Conservation (phyloP, 495 filamentous ascomycete genomes). For the Annulohypoxylon nitens region DNA sequence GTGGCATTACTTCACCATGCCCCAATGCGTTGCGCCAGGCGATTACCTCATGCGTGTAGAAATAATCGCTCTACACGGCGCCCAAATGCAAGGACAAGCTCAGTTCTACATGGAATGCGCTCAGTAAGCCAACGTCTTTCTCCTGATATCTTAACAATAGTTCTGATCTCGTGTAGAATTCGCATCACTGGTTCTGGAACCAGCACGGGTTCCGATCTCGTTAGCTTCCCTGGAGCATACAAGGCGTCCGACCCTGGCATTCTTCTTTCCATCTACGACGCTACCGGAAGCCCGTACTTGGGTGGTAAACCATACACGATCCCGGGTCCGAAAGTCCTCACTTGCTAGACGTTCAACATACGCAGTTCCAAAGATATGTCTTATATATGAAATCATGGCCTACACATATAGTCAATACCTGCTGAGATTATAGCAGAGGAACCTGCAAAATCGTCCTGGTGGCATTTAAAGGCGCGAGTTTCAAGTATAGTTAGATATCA, state of each 20-base stretch:
- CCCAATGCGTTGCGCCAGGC: constrained; percentile 59
- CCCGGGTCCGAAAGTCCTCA: constrained; percentile 56
- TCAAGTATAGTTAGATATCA: not conserved
- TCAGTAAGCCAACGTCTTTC: constrained; percentile 47
- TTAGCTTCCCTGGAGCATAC: constrained; percentile 64
- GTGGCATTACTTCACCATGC: constrained; percentile 63
- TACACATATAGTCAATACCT: not conserved
- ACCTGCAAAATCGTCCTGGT: not conserved
- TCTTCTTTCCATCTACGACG: constrained; percentile 59
- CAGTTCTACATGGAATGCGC: constrained; percentile 67
- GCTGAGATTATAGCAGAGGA: not conserved
- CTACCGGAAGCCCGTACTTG: constrained; percentile 50
- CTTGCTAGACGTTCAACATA: constrained; percentile 38
- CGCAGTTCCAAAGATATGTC: not conserved
- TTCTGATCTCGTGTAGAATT: constrained; percentile 49
- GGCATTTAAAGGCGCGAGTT: not conserved
- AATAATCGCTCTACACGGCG: constrained; percentile 64
- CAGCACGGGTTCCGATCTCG: constrained; percentile 54
- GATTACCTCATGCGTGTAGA: constrained; percentile 68
- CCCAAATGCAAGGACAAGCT: constrained; percentile 55
- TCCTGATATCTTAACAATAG: not conserved
- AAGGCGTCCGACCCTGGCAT: constrained; percentile 60
- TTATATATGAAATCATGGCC: not conserved
- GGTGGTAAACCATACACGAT: constrained; percentile 57
- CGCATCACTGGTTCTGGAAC: constrained; percentile 63